These are phyloP conservation scores for Conringia planisiliqua DNA, from an alignment of 345 rosid species.

Conservation along the genomic window DNA sequence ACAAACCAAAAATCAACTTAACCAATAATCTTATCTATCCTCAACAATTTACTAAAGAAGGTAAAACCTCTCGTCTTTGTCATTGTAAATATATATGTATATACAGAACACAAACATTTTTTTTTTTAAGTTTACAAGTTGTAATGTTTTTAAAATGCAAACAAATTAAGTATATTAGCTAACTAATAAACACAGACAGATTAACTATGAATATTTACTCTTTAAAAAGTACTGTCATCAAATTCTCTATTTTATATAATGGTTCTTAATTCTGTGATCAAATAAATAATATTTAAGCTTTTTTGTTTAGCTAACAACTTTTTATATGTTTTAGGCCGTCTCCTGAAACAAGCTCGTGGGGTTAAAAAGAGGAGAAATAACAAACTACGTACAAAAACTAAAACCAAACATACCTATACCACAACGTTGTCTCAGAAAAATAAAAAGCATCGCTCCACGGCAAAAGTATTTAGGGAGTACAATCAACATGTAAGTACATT, in stretches of 20 bases:
- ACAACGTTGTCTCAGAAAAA: neutral
- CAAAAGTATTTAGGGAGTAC: neutral
- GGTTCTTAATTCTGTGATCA: no score
- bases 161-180: no score
- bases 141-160: no score
- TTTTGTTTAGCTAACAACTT: no score
- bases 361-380: neutral
- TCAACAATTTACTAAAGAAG: neutral
- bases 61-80: neutral
- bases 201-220: no score
- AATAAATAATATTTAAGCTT: no score
- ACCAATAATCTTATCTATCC: conserved; percentile 8
- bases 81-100: neutral
- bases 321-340: conserved; percentile 2
- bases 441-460: neutral
- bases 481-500: conserved; percentile 20
- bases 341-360: neutral
- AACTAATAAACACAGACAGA: no score
- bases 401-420: neutral
- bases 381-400: neutral
- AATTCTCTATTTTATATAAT: no score
- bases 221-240: no score
- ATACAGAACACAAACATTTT: neutral
- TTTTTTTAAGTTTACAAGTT: no score
- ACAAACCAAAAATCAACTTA: conserved; percentile 14